Evolutionary conservation across 768 basidiomycete species (phyloP), one percentile per base, ranked within the genome.

Genomic region (Pleurotus cornucopiae): DNA sequence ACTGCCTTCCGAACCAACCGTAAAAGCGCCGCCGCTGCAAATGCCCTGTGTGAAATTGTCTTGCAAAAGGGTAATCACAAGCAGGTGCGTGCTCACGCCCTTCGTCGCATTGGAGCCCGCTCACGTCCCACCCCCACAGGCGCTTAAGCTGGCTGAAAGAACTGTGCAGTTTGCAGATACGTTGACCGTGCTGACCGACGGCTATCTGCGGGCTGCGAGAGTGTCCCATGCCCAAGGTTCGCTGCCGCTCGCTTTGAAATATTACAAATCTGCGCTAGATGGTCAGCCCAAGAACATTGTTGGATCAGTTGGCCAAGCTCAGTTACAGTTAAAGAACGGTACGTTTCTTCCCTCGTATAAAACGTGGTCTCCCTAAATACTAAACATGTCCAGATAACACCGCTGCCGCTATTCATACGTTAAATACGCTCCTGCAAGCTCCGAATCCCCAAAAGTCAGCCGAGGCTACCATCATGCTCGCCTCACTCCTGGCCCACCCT

Each of bases 161-260:
- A 89, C 94, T 0, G 86, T 98, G 40, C 94, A 98, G 66, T 97
- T 91, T 64, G 89, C 95, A 0, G 96, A 98, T 63, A 93, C 90
- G 0, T 76, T 92, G 30, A 79, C 90, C 0, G 75, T 96, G 13
- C 77, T 95, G 25, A 88, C 91, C 0, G 95, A 97, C 63, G 89
- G 94, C 2, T 90, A 94, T 64, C 71, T 95, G 13, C 80, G 89
- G 30, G 86, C 94, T 12, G 96, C 86, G 2, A 83, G 93, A 14
- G 85, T 90, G 2, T 78, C 85, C 12, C 93, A 95, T 62, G 83
- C 84, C 1, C 82, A 89, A 63, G 89, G 86, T 0, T 75, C 76
- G 1, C 63, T 77, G n/a, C 64, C 67, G 5, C 84, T 87, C 44
- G 92, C 92, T 1, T 81, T 79, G 21, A 82, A 80, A 54, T 86